A percentile compares a stretch with the other conserved stretches of the same genome.
Evolutionary conservation across 2,329 filamentous ascomycete species (phyloP).

Genomic region (Cryoendolithus antarcticus): DNA sequence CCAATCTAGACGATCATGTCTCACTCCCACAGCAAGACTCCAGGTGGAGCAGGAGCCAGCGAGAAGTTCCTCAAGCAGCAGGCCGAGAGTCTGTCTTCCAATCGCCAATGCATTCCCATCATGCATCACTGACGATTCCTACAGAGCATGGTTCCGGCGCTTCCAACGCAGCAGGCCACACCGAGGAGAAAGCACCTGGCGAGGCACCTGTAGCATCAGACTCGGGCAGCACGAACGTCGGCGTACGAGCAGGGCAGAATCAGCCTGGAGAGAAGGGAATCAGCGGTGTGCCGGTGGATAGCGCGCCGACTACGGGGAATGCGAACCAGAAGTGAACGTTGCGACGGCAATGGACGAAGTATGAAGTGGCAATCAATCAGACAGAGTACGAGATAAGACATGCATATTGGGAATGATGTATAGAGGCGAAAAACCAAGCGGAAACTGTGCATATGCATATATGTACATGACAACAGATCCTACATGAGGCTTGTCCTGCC

Average conservation of each 20-base stretch:
- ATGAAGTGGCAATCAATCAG: too few relatives aligned
- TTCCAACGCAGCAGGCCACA: conserved; percentile 21
- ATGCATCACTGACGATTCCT: neutral
- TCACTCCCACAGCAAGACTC: too few relatives aligned
- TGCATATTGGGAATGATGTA: too few relatives aligned
- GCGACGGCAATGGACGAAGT: too few relatives aligned
- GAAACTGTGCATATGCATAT: too few relatives aligned
- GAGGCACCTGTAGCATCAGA: conserved; percentile 24
- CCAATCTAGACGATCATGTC: too few relatives aligned
- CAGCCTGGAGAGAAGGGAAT: conserved; percentile 25
- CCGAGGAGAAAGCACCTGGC: conserved; percentile 16
- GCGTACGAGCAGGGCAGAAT: conserved; percentile 18
- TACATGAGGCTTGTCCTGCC: conserved; percentile 90
- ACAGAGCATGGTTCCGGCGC: conserved; percentile 21
- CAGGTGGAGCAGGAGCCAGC: conserved; percentile 10
- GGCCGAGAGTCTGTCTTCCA: conserved; percentile 15
- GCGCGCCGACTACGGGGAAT: conserved; percentile 8
- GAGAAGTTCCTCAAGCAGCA: conserved; percentile 25
- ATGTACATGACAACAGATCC: neutral
- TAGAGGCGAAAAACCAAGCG: too few relatives aligned
- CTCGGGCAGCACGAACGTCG: conserved; percentile 21
- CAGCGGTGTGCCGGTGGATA: conserved; percentile 17
- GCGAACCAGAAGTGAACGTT: conserved; percentile 16
- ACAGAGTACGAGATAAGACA: too few relatives aligned
- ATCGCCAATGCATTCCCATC: neutral